Percentiles rank a stretch among this genome's conserved stretches.
Conservation (phyloP, 2,329 filamentous ascomycete genomes). For the Epichloe uncinata region DNA sequence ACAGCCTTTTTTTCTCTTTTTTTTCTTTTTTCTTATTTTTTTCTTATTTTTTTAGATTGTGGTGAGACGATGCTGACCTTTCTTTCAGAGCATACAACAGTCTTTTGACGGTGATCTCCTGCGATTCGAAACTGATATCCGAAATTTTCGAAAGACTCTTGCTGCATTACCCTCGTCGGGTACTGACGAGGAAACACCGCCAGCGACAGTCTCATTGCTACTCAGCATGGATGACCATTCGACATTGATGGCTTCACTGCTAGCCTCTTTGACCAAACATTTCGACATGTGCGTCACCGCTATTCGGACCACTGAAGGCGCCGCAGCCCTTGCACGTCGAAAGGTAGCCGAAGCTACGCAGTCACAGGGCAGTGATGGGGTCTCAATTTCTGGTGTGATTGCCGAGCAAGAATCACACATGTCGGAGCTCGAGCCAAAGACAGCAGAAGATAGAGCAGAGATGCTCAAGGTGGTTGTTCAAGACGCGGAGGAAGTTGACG, state of each 20-base stretch:
- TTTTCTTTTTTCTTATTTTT: too few species aligned
- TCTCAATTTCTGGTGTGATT: slow-evolving; percentile 56
- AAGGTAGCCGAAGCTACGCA: slow-evolving; percentile 52
- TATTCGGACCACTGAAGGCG: slow-evolving; percentile 78
- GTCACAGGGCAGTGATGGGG: slow-evolving; percentile 31
- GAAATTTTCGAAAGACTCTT: slow-evolving; percentile 47
- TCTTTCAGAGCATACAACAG: slow-evolving; percentile 42
- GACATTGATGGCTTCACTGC: slow-evolving; percentile 65
- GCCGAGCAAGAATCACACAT: slow-evolving; percentile 39
- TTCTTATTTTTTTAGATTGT: too few species aligned
- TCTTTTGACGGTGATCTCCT: slow-evolving; percentile 66
- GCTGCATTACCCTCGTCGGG: slow-evolving; percentile 24
- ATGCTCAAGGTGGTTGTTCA: slow-evolving; percentile 71
- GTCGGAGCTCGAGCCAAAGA: slow-evolving; percentile 52
- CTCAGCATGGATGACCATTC: slow-evolving; percentile 58
- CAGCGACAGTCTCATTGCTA: slow-evolving; percentile 39
- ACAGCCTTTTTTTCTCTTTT: too few species aligned
- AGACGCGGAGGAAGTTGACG: slow-evolving; percentile 54
- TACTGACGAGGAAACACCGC: slow-evolving; percentile 19
- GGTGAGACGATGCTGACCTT: not conserved
- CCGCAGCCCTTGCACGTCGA: slow-evolving; percentile 52
- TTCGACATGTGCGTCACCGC: slow-evolving; percentile 91
- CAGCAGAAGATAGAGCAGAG: slow-evolving; percentile 61
- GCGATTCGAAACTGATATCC: slow-evolving; percentile 62
- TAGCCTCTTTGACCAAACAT: slow-evolving; percentile 71